Base-by-base conservation (phyloP, 495 filamentous ascomycete species). In the Podospora sp. region DNA sequence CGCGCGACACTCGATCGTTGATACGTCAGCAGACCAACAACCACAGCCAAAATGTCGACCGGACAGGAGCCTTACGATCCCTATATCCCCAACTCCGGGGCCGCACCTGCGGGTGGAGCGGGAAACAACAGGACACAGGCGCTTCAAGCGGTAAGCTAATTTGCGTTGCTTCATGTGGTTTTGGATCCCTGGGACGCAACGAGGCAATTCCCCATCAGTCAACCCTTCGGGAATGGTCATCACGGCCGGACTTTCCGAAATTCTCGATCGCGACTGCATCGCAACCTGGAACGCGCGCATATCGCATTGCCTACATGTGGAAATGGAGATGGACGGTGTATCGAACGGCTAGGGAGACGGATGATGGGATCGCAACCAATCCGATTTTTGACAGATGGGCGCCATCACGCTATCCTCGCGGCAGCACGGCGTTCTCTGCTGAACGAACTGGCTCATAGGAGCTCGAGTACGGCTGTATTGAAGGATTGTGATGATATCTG, bases 41-140 rank as follows among this genome's bases (percentile, higher is more conserved):
- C 46, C 69, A 49, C 55, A 55, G 25, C 51, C 64, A 72, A 66
- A 33, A 91, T 92, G 90, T 84, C 90, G 79, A 63, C 64, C 35
- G 87, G 86, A 73, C 88, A 92, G 71, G 86, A 85, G 75, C 92
- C 92, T 63, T 97, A 97, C 79, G 93, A 97, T 77, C 93, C 93
- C 53, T 97, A 96, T 81, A 94, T 95, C 75, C 93, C 93, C 68
- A 85, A 85, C 69, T 88, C 86, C 73, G 84, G 84, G 21, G 63
- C 51, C 29, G 25, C 51, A 75, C 79, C 78, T 66, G 78, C 76
- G 59, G 79, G 78, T 65, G 73, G 60, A 58, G 81, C 79, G 60
- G 83, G 81, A 24, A 64, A 72, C 72, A 78, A 77, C 62, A 81
- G 82, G 68, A 85, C 86, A 70, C 82, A 87, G 68, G 86, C 88